These are phyloP conservation scores for Magnaporthales sp. DNA, from an alignment of 2,329 filamentous ascomycete genomes.

Conservation along the genomic window DNA sequence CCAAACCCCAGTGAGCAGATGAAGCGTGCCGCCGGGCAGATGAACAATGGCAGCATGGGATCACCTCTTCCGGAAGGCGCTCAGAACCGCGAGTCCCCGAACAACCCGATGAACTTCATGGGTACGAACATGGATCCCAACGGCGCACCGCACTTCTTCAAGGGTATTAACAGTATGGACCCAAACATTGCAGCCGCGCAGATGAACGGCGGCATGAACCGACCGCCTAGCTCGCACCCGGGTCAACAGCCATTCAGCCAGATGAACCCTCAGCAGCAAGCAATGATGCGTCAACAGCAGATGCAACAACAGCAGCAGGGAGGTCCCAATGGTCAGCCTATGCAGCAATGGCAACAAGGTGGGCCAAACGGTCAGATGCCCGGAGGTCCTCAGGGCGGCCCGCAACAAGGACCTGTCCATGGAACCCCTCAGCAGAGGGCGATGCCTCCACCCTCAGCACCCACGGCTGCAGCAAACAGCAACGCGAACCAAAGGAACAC, in stretches of 20 bases:
- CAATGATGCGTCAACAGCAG: conserved; percentile 44
- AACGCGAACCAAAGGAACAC: conserved; percentile 43
- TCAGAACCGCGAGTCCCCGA: conserved; percentile 58
- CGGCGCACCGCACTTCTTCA: conserved; percentile 53
- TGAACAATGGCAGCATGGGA: conserved; percentile 59
- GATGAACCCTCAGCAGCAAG: conserved; percentile 52
- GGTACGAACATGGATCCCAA: conserved; percentile 52
- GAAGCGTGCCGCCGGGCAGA: conserved; percentile 68
- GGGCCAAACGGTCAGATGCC: conserved; percentile 33
- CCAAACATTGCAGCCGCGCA: conserved; percentile 44
- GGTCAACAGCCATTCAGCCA: conserved; percentile 44
- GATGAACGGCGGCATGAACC: conserved; percentile 52
- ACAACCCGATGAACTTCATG: conserved; percentile 50
- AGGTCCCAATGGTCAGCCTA: conserved; percentile 31
- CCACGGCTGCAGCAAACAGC: conserved; percentile 29
- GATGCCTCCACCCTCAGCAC: conserved; percentile 60
- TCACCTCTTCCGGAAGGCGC: conserved; percentile 63
- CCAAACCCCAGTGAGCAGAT: conserved; percentile 73
- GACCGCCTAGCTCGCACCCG: conserved; percentile 61
- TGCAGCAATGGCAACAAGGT: conserved; percentile 37
- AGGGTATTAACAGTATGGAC: conserved; percentile 41
- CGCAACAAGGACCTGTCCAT: conserved; percentile 45
- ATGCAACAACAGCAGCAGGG: conserved; percentile 19
- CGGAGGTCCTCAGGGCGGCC: conserved; percentile 21
- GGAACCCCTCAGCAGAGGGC: conserved; percentile 64